Conservation (phyloP, 2,329 filamentous ascomycete genomes). For the Curvularia lunata region DNA sequence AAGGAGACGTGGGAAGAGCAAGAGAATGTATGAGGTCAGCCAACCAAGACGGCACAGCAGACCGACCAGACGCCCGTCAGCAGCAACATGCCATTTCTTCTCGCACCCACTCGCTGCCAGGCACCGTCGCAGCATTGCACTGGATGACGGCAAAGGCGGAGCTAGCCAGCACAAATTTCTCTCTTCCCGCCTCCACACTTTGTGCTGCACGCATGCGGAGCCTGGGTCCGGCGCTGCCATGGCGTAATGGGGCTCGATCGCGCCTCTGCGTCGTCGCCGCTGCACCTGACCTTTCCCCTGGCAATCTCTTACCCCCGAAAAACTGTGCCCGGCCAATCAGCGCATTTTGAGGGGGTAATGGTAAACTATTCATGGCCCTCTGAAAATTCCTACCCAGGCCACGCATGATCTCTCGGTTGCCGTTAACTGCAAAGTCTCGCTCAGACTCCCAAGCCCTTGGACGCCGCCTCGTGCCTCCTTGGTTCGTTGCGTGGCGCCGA, state of each 20-base stretch:
- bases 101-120: not conserved
- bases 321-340: constrained; percentile 26
- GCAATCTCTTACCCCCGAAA: constrained; percentile 36
- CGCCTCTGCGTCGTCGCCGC: constrained; percentile 7
- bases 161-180: constrained; percentile 19
- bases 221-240: constrained; percentile 14
- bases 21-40: not conserved
- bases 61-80: not conserved
- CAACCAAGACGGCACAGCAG: not conserved
- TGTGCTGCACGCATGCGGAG: constrained; percentile 3
- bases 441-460: constrained; percentile 26
- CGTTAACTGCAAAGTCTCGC: constrained; percentile 53
- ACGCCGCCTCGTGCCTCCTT: constrained; percentile 34
- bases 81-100: no score
- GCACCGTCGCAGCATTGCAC: not conserved
- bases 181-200: constrained; percentile 32
- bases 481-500: constrained; percentile 35
- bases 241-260: constrained; percentile 18
- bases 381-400: constrained; percentile 18
- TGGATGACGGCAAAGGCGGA: not conserved
- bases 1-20: not conserved
- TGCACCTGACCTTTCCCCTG: constrained; percentile 25
- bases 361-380: constrained; percentile 19
- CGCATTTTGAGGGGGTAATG: constrained; percentile 20
- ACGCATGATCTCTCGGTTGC: constrained; percentile 48